Evolutionary conservation across 2,329 filamentous ascomycete genomes (phyloP), one percentile per base, ranked within the genome.

Genomic region (Fusarium luffae): DNA sequence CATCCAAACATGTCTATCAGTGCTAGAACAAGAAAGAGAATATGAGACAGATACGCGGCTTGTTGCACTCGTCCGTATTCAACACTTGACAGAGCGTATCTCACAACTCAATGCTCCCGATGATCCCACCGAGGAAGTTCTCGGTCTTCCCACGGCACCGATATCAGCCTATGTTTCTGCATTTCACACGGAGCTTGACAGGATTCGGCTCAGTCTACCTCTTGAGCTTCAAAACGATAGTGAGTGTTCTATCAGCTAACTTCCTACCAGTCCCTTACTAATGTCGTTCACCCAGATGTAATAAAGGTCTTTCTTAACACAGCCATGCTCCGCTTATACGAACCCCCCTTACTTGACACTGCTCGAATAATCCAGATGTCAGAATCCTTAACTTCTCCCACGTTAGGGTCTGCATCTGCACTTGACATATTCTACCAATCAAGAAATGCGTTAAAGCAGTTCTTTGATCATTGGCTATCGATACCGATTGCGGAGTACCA

Each of bases 71-170:
- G 78, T 88, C 9, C 81, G 82, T 0, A 78, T 86, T 3, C 85
- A 88, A 68, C 80, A 83, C 21, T 72, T 89, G 19, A 83, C 81
- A 0, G 84, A 88, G 56, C 83, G 81, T n/a, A 84, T 88, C 2
- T 77, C 80, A 0, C 80, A 80, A 21, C 70, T 85, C 3, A 81
- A 81, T 14, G 76, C 71, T 8, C 76, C 77, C 7, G 79, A 83
- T 12, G 72, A 74, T 4, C 74, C 72, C 0, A 74, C 78, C 1
- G 81, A 81, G 4, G 76, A 77, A 25, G 79, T 72, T 52, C 74
- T 69, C 8, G 76, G 74, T 2, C 73, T 83, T 9, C 77, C 80
- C 0, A 79, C 79, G 2, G 83, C 84, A 0, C 83, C 84, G 2
- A 51, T 76, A 12, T 79, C 83, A 1, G 83, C 82, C 1, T 86